Percentiles rank a stretch among this genome's conserved stretches.
These are phyloP conservation scores for Plasmodium falciparum DNA, from an alignment of 169 alveolate genomes.

Conservation along the genomic window DNA sequence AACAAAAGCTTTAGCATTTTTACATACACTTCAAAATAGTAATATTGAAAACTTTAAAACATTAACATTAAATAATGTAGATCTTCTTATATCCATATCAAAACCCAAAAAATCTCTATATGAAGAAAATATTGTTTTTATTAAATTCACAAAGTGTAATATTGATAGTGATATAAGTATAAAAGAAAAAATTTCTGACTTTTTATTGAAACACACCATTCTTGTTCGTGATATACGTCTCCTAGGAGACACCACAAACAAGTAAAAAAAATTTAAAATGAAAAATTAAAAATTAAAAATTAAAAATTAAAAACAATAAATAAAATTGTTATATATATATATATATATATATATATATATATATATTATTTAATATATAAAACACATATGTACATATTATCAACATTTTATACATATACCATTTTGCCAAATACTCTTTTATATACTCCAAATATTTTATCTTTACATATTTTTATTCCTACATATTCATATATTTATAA, in stretches of 20 bases:
- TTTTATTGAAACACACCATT: constrained; percentile 62
- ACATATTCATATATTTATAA: no score
- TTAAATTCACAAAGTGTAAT: constrained; percentile 71
- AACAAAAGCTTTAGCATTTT: constrained; percentile 75
- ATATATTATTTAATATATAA: no score
- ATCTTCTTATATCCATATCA: constrained; percentile 54
- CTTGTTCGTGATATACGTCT: constrained; percentile 75
- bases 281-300: constrained; percentile 7
- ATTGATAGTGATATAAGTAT: constrained; percentile 45
- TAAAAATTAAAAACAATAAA: no score
- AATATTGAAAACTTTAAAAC: constrained; percentile 33
- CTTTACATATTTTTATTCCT: no score
- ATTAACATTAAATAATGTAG: not conserved
- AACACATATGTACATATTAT: no score
- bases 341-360: constrained; percentile 14
- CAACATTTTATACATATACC: no score
- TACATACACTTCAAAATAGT: constrained; percentile 32
- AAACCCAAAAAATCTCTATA: constrained; percentile 80
- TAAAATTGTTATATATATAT: not conserved
- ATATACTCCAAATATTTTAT: no score
- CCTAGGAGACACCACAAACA: constrained; percentile 24
- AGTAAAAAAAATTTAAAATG: not conserved
- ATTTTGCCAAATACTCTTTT: no score
- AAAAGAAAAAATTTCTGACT: constrained; percentile 52
- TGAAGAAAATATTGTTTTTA: constrained; percentile 82